phyloP scores from a whole-genome alignment of 805 yeast genomes.

The Tetrapisispora phaffii region DNA sequence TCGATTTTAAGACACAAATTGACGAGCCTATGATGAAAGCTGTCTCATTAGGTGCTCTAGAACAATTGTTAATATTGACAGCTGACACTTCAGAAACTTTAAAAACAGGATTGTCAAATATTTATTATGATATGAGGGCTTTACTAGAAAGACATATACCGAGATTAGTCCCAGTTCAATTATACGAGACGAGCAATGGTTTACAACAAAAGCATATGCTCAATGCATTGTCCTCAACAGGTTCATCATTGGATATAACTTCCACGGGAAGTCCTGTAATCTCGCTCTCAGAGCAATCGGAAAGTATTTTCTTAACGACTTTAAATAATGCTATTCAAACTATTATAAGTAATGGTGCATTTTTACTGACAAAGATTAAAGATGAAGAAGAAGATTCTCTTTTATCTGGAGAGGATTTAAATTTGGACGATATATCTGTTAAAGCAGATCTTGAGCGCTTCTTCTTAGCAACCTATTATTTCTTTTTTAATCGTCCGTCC shows the following conservation, averaged over 20 bases:
- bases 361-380: conserved; percentile 53
- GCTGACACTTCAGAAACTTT: conserved; percentile 43
- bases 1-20: conserved; percentile 47
- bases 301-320: conserved; percentile 30
- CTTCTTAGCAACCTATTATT: conserved; percentile 61
- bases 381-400: conserved; percentile 68
- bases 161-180: conserved; percentile 40
- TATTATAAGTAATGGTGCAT: conserved; percentile 56
- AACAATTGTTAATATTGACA: conserved; percentile 49
- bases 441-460: conserved; percentile 84
- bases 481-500: conserved; percentile 53
- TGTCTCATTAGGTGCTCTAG: conserved; percentile 60
- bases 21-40: conserved; percentile 49
- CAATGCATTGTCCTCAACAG: not conserved
- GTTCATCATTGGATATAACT: not conserved
- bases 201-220: not conserved
- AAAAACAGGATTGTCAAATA: conserved; percentile 33
- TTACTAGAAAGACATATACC: conserved; percentile 61
- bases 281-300: conserved; percentile 19
- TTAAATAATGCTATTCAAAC: conserved; percentile 44
- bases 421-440: conserved; percentile 54
- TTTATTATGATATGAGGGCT: conserved; percentile 56
- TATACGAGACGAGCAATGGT: conserved; percentile 37
- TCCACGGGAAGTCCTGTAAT: not conserved
- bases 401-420: conserved; percentile 45